Evolutionary conservation across 768 basidiomycete genomes (phyloP).

Genomic region (Leccinum subgranulosum): DNA sequence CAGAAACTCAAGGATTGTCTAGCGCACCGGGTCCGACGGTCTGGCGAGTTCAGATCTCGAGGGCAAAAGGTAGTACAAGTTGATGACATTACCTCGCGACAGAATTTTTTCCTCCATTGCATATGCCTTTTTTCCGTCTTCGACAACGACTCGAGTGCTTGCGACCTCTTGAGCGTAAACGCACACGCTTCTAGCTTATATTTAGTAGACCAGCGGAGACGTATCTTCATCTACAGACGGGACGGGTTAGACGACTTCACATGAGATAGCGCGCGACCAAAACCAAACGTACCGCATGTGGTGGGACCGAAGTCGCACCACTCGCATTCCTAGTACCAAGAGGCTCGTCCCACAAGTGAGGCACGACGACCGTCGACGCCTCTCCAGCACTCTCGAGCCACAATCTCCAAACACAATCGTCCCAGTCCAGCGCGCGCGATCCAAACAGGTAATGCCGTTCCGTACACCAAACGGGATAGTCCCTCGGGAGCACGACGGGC

Average conservation of each 20-base stretch:
- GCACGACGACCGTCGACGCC: conserved; percentile 19
- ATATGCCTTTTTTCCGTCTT: conserved; percentile 40
- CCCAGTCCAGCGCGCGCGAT: conserved; percentile 53
- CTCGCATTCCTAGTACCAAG: conserved; percentile 7
- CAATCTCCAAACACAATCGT: conserved; percentile 64
- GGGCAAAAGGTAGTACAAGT: not conserved
- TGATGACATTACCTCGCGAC: conserved; percentile 39
- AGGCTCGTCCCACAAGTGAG: conserved; percentile 7
- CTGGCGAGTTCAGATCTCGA: conserved; percentile 9
- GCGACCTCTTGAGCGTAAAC: conserved; percentile 39
- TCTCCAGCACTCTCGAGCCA: conserved; percentile 54
- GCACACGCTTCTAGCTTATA: conserved; percentile 56
- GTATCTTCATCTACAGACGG: conserved; percentile 35
- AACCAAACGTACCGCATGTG: conserved; percentile 16
- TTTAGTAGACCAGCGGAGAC: conserved; percentile 44
- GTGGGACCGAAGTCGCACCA: conserved; percentile 9
- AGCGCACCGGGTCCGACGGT: conserved; percentile 16
- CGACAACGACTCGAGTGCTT: conserved; percentile 31
- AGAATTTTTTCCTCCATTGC: conserved; percentile 57
- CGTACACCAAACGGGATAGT: conserved; percentile 58
- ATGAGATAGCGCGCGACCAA: not conserved
- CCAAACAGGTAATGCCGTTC: conserved; percentile 49
- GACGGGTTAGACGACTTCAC: not conserved
- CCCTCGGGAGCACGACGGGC: conserved; percentile 41
- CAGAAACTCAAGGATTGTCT: conserved; percentile 13